Evolutionary conservation across 345 rosid genomes (phyloP).

Genomic region (Brassica rapa): DNA sequence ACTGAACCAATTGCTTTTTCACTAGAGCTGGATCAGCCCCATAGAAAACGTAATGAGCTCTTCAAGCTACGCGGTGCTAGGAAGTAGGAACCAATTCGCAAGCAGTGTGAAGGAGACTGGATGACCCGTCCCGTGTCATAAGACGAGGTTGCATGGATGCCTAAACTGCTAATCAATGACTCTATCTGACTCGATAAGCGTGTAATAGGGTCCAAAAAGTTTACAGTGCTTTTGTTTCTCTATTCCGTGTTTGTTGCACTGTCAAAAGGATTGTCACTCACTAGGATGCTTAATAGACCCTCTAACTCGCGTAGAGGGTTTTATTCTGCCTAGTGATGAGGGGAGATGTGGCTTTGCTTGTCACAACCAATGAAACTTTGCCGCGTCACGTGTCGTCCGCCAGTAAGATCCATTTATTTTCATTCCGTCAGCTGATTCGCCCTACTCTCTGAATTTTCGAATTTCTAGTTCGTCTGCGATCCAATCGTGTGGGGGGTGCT

Average conservation of each 20-base stretch:
- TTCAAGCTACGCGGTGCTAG: conserved; percentile 84
- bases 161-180: conserved; percentile 57
- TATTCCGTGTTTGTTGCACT: neutral
- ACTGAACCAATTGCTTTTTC: conserved; percentile 51
- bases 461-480: neutral
- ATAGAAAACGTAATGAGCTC: conserved; percentile 55
- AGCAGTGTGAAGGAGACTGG: conserved; percentile 65
- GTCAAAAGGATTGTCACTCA: too few species aligned
- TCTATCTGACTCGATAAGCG: conserved; percentile 66
- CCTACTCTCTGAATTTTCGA: conserved; percentile 8
- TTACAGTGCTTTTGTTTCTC: neutral
- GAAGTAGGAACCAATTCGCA: conserved; percentile 31
- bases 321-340: neutral
- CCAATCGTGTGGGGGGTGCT: neutral
- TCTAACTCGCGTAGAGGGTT: neutral
- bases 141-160: conserved; percentile 84
- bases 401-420: conserved; percentile 4
- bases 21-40: conserved; percentile 46
- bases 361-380: neutral
- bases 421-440: conserved; percentile 22
- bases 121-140: conserved; percentile 77
- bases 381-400: conserved; percentile 34
- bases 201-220: conserved; percentile 35
- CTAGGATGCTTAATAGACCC: too few species aligned
- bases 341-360: conserved; percentile 9